Percentiles rank a stretch among this genome's conserved stretches.
These are phyloP conservation scores for Xylaria flabelliformis DNA, from an alignment of 495 filamentous ascomycete species.

Conservation along the genomic window DNA sequence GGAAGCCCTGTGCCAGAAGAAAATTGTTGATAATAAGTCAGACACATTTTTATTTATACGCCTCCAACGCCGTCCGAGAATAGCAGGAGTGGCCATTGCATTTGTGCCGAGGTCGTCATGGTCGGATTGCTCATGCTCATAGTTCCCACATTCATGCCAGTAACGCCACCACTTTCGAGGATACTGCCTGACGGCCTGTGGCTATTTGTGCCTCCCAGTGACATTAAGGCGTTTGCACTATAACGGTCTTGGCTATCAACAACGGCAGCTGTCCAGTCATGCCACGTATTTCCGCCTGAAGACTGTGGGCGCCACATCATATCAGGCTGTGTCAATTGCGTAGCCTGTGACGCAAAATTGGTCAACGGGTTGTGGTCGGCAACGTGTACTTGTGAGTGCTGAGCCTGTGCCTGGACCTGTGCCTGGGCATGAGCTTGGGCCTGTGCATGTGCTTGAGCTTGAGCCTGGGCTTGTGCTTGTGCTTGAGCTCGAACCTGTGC, in stretches of 20 bases:
- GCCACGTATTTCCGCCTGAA: slow-evolving; percentile 51
- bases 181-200: slow-evolving; percentile 33
- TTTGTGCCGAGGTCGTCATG: slow-evolving; percentile 32
- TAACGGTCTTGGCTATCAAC: slow-evolving; percentile 54
- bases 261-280: slow-evolving; percentile 56
- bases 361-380: slow-evolving; percentile 38
- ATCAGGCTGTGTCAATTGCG: slow-evolving; percentile 38
- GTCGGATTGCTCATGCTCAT: slow-evolving; percentile 34
- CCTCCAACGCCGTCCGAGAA: slow-evolving; percentile 40
- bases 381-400: slow-evolving; percentile 32
- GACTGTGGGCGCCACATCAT: slow-evolving; percentile 41
- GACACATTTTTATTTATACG: slow-evolving; percentile 24
- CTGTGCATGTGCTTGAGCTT: slow-evolving; percentile 33
- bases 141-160: slow-evolving; percentile 30
- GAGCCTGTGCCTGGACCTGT: slow-evolving; percentile 37
- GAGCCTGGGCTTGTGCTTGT: slow-evolving; percentile 28
- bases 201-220: slow-evolving; percentile 39
- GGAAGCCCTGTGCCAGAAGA: neutral
- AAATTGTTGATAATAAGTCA: neutral
- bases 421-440: slow-evolving; percentile 37
- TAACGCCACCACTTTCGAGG: slow-evolving; percentile 25
- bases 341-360: slow-evolving; percentile 37
- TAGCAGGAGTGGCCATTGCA: slow-evolving; percentile 41
- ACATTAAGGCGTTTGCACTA: slow-evolving; percentile 51
- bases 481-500: slow-evolving; percentile 33